Evolutionary conservation across 1,284 basidiomycete species (phyloP).

Genomic region (Ustilago cynodontis): DNA sequence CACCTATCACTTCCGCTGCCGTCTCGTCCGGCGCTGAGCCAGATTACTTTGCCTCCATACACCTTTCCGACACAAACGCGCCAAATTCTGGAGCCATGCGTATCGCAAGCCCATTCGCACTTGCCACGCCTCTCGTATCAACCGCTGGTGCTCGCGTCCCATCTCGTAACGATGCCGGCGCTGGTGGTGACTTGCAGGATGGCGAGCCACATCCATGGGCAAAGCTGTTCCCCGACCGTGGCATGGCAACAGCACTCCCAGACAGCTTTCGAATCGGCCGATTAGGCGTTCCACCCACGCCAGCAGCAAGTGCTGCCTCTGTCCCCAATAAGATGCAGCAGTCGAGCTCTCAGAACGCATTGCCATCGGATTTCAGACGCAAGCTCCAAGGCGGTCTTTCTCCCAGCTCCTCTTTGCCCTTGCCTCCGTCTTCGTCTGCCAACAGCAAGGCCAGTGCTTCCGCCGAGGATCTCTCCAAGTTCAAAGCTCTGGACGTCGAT

Average conservation of each 20-base stretch:
- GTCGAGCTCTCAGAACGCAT: conserved; percentile 3
- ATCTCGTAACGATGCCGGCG: conserved; percentile 1
- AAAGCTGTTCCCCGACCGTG: conserved; percentile 44
- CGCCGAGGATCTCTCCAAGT: conserved; percentile 28
- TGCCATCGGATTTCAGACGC: conserved; percentile 13
- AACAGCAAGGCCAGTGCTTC: conserved; percentile 21
- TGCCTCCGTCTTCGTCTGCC: conserved; percentile 23
- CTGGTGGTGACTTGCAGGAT: conserved; percentile 11
- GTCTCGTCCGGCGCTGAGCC: conserved; percentile 18
- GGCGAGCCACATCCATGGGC: conserved; percentile 48
- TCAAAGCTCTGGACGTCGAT: conserved; percentile 46
- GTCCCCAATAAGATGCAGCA: conserved; percentile 11
- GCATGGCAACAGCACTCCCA: conserved; percentile 49
- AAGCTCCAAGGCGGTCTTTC: conserved; percentile 17
- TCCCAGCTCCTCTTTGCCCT: conserved; percentile 33
- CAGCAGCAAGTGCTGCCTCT: conserved; percentile 31
- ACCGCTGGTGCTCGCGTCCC: conserved; percentile 26
- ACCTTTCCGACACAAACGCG: conserved; percentile 23
- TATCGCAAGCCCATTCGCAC: conserved; percentile 49
- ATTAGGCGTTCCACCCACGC: conserved; percentile 41
- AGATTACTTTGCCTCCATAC: conserved; percentile 51
- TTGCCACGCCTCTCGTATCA: conserved; percentile 35
- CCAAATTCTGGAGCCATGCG: conserved; percentile 24
- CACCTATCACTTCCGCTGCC: conserved; percentile 14
- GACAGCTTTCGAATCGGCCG: conserved; percentile 29